Evolutionary conservation across 345 rosid genomes (phyloP).

Genomic region (Brassica carinata): DNA sequence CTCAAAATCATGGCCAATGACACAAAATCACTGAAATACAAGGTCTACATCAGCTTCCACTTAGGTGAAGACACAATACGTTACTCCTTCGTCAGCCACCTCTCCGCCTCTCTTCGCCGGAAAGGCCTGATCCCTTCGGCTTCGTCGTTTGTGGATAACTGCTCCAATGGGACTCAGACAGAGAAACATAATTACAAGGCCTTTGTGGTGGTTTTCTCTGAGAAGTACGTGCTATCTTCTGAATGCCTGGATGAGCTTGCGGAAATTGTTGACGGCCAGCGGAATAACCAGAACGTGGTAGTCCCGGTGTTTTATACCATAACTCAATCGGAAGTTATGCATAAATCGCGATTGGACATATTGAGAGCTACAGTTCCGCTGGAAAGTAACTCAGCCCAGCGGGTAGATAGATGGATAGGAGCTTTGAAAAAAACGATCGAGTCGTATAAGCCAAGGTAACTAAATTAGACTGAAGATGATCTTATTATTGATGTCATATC

Average conservation of each 20-base stretch:
- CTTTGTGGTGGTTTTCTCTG: conserved; percentile 5
- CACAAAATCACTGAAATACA: neutral
- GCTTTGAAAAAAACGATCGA: neutral
- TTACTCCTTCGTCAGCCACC: neutral
- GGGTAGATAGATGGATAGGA: neutral
- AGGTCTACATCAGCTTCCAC: conserved; percentile 12
- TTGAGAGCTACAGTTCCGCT: neutral
- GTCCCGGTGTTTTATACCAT: conserved; percentile 6
- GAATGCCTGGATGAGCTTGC: conserved; percentile 13
- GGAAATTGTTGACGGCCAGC: neutral
- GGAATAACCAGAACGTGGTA: neutral
- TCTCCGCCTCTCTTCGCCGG: conserved; percentile 7
- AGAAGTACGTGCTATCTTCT: conserved; percentile 5
- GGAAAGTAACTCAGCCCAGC: neutral
- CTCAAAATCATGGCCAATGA: conserved; percentile 4
- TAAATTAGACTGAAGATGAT: neutral
- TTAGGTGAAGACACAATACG: neutral
- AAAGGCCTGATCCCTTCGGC: neutral
- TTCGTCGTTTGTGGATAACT: neutral
- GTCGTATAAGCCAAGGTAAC: conserved; percentile 6
- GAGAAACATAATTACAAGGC: neutral
- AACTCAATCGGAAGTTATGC: neutral
- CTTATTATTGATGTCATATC: too few relatives aligned
- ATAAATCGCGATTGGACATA: neutral
- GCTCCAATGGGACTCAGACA: neutral